phyloP scores from a whole-genome alignment of 345 rosid species.

The Schrenkiella parvula region DNA sequence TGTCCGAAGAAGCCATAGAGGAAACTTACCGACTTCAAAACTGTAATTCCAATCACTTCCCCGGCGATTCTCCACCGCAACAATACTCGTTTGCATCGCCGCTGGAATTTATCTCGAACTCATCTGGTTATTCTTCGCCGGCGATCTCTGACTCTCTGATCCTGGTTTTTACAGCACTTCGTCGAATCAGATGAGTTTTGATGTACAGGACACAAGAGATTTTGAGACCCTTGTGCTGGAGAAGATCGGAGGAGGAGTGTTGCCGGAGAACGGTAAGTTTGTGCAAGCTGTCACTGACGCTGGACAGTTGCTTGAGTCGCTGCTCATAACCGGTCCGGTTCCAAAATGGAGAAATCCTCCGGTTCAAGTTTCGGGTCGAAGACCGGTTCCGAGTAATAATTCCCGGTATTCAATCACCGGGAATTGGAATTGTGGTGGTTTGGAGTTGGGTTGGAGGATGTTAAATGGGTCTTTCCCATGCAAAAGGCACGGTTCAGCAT shows the following conservation, averaged over 20 bases:
- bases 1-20: not conserved
- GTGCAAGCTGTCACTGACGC: slow-evolving; percentile 38
- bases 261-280: slow-evolving; percentile 48
- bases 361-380: slow-evolving; percentile 17
- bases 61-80: not conserved
- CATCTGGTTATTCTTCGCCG: not conserved
- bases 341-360: slow-evolving; percentile 52
- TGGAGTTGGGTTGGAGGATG: slow-evolving; percentile 8
- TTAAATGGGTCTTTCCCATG: slow-evolving; percentile 4
- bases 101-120: not conserved
- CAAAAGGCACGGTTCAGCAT: slow-evolving; percentile 8
- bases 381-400: slow-evolving; percentile 5
- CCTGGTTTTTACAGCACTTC: not conserved
- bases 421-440: slow-evolving; percentile 7
- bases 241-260: slow-evolving; percentile 25
- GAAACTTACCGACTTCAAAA: not conserved
- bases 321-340: slow-evolving; percentile 35
- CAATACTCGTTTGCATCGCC: not conserved
- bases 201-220: not conserved
- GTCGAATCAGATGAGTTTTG: not conserved
- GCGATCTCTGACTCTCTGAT: not conserved
- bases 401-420: not conserved
- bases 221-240: slow-evolving; percentile 23
- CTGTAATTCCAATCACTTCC: not conserved
- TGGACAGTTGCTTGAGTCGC: slow-evolving; percentile 36